Conservation (phyloP, 257 asterid species). For the Striga asiatica region DNA sequence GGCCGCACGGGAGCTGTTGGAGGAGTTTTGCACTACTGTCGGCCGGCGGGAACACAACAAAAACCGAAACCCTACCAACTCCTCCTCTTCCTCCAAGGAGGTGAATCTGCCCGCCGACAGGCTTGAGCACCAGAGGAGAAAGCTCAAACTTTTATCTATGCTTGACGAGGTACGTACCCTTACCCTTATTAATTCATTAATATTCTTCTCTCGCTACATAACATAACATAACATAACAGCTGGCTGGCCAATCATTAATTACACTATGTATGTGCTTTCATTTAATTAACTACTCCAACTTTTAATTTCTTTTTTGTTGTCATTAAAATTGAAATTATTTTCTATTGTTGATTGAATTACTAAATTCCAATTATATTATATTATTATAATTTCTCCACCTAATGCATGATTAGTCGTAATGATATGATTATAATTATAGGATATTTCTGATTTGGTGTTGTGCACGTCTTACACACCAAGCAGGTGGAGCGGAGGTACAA, state of each 20-base stretch:
- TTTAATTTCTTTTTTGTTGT: no score
- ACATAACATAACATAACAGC: conserved; percentile 8
- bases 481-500: conserved; percentile 90
- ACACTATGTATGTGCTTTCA: no score
- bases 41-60: conserved; percentile 28
- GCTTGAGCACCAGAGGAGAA: conserved; percentile 87
- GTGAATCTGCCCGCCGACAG: conserved; percentile 61
- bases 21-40: conserved; percentile 90
- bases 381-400: no score
- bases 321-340: no score
- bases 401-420: no score
- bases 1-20: conserved; percentile 76
- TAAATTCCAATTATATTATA: no score
- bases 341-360: no score
- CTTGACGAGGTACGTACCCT: conserved; percentile 97
- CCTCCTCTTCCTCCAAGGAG: conserved; percentile 48
- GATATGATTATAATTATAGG: no score
- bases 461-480: no score
- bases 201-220: conserved; percentile 16
- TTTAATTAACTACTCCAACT: conserved; percentile 25
- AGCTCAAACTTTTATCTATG: conserved; percentile 96
- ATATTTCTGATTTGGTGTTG: not conserved
- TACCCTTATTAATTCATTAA: no score
- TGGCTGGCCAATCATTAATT: conserved; percentile 35
- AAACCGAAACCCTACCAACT: conserved; percentile 35